These are phyloP conservation scores for Aspergillus thermomutatus DNA, from an alignment of 2,329 filamentous ascomycete genomes.

Conservation along the genomic window DNA sequence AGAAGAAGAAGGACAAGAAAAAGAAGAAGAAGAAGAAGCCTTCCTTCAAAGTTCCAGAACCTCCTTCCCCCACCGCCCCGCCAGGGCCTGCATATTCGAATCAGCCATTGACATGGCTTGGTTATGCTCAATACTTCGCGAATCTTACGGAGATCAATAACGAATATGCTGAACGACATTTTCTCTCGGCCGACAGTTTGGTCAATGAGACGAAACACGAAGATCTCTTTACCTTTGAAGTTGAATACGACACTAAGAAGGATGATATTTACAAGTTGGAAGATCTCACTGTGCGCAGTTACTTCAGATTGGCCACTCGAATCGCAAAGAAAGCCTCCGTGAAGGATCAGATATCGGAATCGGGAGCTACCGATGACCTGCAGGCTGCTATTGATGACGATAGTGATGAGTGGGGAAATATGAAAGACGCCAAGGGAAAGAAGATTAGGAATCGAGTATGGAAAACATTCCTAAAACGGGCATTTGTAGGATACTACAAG, in stretches of 20 bases:
- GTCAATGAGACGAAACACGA: conserved; percentile 56
- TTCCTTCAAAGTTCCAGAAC: conserved; percentile 63
- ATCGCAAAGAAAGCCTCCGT: conserved; percentile 56
- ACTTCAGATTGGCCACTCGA: conserved; percentile 72
- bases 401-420: conserved; percentile 17
- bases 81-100: conserved; percentile 89
- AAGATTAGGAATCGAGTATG: conserved; percentile 61
- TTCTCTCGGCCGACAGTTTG: conserved; percentile 9
- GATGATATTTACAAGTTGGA: conserved; percentile 71
- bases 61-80: conserved; percentile 67
- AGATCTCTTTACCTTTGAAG: conserved; percentile 67
- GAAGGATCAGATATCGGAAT: conserved; percentile 23
- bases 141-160: conserved; percentile 92
- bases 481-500: conserved; percentile 72
- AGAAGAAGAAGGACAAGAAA: conserved; percentile 44
- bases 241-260: conserved; percentile 81
- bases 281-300: conserved; percentile 81
- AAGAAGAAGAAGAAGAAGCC: conserved; percentile 52
- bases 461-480: conserved; percentile 72
- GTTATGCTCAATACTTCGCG: conserved; percentile 88
- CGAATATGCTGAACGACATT: conserved; percentile 45
- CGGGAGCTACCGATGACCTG: conserved; percentile 11
- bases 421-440: conserved; percentile 40
- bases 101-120: conserved; percentile 73
- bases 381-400: neutral